phyloP scores from a whole-genome alignment of 768 basidiomycete genomes.

The Hericium erinaceus region DNA sequence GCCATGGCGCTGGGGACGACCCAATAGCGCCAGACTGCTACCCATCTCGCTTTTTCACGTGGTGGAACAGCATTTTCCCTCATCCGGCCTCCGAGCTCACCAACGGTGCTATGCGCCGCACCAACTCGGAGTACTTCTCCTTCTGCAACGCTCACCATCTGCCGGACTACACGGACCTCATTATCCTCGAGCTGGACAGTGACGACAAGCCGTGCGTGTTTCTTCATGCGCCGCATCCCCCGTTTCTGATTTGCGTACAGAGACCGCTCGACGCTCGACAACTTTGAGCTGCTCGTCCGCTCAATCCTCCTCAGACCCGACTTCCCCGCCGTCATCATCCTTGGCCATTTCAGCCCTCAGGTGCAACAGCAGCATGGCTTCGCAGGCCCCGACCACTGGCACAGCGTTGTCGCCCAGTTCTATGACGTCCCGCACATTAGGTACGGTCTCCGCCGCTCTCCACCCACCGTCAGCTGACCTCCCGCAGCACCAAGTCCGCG shows the following conservation, averaged over 20 bases:
- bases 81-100: conserved; percentile 97
- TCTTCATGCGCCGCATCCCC: neutral
- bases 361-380: conserved; percentile 71
- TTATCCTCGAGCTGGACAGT: conserved; percentile 90
- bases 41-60: conserved; percentile 90
- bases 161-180: conserved; percentile 88
- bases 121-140: conserved; percentile 90
- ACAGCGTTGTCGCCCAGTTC: conserved; percentile 87
- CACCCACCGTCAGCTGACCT: neutral
- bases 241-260: conserved; percentile 28
- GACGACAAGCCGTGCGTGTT: conserved; percentile 75
- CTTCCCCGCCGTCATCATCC: conserved; percentile 82
- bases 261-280: conserved; percentile 59
- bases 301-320: conserved; percentile 87
- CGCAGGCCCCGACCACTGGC: conserved; percentile 84
- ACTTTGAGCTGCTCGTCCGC: conserved; percentile 89
- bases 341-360: conserved; percentile 95
- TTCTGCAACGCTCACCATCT: conserved; percentile 91
- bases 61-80: conserved; percentile 98
- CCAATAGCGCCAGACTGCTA: conserved; percentile 80
- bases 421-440: conserved; percentile 93
- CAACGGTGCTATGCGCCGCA: conserved; percentile 90
- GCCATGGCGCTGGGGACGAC: conserved; percentile 89
- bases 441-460: conserved; percentile 22
- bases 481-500: conserved; percentile 61